Base-by-base conservation (phyloP, 768 basidiomycete genomes). In the Calvatia gigantea region DNA sequence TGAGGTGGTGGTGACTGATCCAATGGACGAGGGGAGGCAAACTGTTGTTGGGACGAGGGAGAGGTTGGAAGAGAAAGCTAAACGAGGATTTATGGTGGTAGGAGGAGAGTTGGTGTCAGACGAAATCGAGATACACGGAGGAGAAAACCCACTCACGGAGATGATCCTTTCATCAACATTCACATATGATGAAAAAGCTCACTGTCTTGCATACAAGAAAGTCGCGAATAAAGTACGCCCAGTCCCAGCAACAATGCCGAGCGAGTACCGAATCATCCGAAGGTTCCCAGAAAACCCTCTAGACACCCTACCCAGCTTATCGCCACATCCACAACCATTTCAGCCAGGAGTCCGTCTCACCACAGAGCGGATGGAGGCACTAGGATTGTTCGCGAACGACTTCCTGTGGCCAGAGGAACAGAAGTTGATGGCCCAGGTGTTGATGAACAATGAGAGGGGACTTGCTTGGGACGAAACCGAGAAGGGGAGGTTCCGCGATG, bases 401-500 rank as follows among this genome's bases (percentile, higher is more conserved):
- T 49, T 49, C 21, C 12, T 49, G n/a, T 35, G 28, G 32, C 28
- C 7, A 32, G 47, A 49, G 47, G 32, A 49, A 23, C 2, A 23
- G 29, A 49, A 35, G 12, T 19, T 49, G 14, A 21, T 49, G 5
- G 29, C 32, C 3, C 7, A 32, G 29, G 47, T 33, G 6, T n/a
- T 49, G 21, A 7, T 19, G 32, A 23, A 3, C 3, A 49, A 49
- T 23, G 47, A 49, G 39, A 54, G 14, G 19, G 55, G 35, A 2
- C 37, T 56, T n/a, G 55, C 37, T 9, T 56, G n/a, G 33, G 37
- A 61, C 49, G 60, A 66, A 51, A 51, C 43, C 27, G 59, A 65
- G 17, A 54, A 50, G 25, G 59, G 57, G 12, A 56, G 47, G 0
- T 57, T 58, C 19, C 7, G 56, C 12, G 57, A 60, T n/a, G n/a